Conservation (phyloP, 2,329 filamentous ascomycete species). For the Cercospora janseana region DNA sequence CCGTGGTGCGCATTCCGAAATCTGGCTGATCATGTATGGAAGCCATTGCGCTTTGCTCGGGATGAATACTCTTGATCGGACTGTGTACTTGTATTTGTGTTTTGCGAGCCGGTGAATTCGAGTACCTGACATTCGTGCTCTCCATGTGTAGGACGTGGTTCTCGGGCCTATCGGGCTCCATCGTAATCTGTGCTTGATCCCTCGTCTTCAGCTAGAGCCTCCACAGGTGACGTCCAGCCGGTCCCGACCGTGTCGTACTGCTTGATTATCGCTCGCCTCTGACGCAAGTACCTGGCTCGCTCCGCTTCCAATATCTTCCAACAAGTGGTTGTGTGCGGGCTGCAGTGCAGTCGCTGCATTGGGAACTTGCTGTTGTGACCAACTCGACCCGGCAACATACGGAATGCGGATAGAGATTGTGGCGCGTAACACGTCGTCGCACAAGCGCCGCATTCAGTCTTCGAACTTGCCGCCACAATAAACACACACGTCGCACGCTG, state of each 20-base stretch:
- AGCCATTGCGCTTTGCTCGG: slow-evolving; percentile 26
- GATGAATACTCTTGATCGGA: slow-evolving; percentile 39
- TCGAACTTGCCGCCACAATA: slow-evolving; percentile 42
- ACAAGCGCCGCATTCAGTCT: slow-evolving; percentile 25
- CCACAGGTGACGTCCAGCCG: too few relatives aligned
- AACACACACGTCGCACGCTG: slow-evolving; percentile 39
- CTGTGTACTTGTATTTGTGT: slow-evolving; percentile 36
- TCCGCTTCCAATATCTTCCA: too few relatives aligned
- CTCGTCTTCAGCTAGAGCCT: too few relatives aligned
- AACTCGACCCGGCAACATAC: slow-evolving; percentile 23
- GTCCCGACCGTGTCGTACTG: too few relatives aligned
- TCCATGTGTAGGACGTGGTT: slow-evolving; percentile 12
- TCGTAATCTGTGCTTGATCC: too few relatives aligned
- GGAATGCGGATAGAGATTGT: slow-evolving; percentile 30
- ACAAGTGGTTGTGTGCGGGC: too few relatives aligned
- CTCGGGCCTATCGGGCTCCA: slow-evolving; percentile 6
- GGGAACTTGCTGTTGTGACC: slow-evolving; percentile 14
- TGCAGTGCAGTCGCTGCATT: too few relatives aligned
- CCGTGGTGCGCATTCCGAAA: slow-evolving; percentile 32
- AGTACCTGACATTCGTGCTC: slow-evolving; percentile 28
- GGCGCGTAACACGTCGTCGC: slow-evolving; percentile 20
- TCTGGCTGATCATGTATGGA: slow-evolving; percentile 36
- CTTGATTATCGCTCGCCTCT: too few relatives aligned
- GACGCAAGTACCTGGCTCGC: too few relatives aligned
- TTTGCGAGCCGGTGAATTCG: slow-evolving; percentile 37